phyloP scores from a whole-genome alignment of 345 rosid genomes.

The Toxicodendron radicans region DNA sequence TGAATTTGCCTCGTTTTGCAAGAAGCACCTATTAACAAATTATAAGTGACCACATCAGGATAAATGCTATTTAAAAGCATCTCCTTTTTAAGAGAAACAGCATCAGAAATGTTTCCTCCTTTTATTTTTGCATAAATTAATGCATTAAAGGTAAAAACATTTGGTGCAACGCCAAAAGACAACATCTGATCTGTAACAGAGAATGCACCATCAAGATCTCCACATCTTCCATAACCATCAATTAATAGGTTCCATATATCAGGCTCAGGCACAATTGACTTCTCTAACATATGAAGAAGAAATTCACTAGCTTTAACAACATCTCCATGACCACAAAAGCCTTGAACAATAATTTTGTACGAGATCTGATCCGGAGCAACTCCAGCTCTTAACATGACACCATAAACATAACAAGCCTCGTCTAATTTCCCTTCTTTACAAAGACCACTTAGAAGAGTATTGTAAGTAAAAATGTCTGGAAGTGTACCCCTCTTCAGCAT shows the following conservation, averaged over 20 bases:
- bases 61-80: conserved; percentile 43
- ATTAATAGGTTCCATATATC: conserved; percentile 66
- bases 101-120: conserved; percentile 40
- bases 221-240: conserved; percentile 56
- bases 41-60: conserved; percentile 70
- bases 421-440: conserved; percentile 55
- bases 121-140: conserved; percentile 55
- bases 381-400: conserved; percentile 49
- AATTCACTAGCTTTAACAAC: conserved; percentile 43
- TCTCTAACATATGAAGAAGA: conserved; percentile 45
- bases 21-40: conserved; percentile 63
- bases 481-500: conserved; percentile 66
- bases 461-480: conserved; percentile 65
- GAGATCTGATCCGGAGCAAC: conserved; percentile 64
- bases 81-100: conserved; percentile 45
- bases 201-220: conserved; percentile 47
- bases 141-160: conserved; percentile 69
- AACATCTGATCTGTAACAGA: conserved; percentile 53
- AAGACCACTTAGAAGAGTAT: conserved; percentile 62
- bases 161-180: conserved; percentile 55
- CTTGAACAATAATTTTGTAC: conserved; percentile 55
- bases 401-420: conserved; percentile 51
- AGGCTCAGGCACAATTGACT: conserved; percentile 50
- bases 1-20: conserved; percentile 34
- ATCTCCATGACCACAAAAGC: conserved; percentile 50